These are phyloP conservation scores for Penicillium sp. DNA, from an alignment of 2,329 filamentous ascomycete species.

Conservation along the genomic window DNA sequence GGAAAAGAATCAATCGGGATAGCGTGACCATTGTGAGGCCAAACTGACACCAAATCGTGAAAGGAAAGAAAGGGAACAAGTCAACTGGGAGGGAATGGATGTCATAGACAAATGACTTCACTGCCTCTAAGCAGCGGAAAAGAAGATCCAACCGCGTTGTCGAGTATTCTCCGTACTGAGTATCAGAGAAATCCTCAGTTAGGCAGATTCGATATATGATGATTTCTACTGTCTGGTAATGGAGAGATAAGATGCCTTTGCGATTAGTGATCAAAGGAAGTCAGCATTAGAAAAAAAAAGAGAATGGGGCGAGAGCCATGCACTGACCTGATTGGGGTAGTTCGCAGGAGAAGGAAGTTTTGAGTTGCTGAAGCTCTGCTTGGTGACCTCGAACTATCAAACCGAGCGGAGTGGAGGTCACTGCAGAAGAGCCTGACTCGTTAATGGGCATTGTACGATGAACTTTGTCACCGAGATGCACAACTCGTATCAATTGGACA, in stretches of 20 bases:
- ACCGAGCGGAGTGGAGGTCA: conserved; percentile 17
- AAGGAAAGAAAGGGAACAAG: conserved; percentile 49
- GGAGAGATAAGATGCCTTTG: conserved; percentile 24
- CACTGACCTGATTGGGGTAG: conserved; percentile 15
- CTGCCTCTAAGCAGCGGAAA: conserved; percentile 50
- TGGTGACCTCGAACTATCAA: conserved; percentile 46
- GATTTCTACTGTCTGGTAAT: conserved; percentile 29
- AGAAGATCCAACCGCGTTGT: conserved; percentile 52
- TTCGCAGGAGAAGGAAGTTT: conserved; percentile 7
- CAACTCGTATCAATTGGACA: conserved; percentile 50
- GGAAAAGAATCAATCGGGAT: conserved; percentile 26
- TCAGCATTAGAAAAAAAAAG: neutral
- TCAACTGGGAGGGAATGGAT: conserved; percentile 49
- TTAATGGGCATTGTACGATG: conserved; percentile 27
- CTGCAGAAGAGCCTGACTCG: conserved; percentile 15
- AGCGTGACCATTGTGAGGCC: conserved; percentile 43
- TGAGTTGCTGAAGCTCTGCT: conserved; percentile 38
- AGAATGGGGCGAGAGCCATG: neutral
- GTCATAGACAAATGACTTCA: conserved; percentile 52
- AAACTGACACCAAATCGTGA: conserved; percentile 48
- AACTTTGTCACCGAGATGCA: conserved; percentile 55
- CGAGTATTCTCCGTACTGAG: conserved; percentile 34
- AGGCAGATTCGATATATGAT: conserved; percentile 27
- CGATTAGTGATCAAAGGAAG: neutral
- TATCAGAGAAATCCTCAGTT: conserved; percentile 40